phyloP scores from a whole-genome alignment of 1,284 basidiomycete species.

The Xerocomus amazonicus region DNA sequence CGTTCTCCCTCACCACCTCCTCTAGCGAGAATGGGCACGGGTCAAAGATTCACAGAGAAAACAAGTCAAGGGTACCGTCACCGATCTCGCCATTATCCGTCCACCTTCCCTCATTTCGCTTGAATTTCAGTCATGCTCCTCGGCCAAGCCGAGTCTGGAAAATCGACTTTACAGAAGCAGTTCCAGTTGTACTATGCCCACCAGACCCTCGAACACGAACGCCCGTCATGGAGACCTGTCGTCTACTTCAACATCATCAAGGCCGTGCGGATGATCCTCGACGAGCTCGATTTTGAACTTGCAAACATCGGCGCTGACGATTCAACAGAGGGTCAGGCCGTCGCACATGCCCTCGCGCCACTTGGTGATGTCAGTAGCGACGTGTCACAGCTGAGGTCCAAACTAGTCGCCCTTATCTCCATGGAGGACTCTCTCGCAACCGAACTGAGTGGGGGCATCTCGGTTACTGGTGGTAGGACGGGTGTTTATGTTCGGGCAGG shows the following conservation, averaged over 20 bases:
- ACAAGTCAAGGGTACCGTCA: conserved; percentile 63
- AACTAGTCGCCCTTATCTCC: conserved; percentile 60
- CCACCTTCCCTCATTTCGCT: conserved; percentile 8
- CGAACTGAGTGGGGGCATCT: conserved; percentile 62
- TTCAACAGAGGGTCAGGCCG: conserved; percentile 30
- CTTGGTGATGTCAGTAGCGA: conserved; percentile 40
- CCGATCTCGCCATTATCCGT: background rate
- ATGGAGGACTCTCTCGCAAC: conserved; percentile 65
- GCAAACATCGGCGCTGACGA: conserved; percentile 28
- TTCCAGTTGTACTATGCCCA: conserved; percentile 78
- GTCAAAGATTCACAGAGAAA: conserved; percentile 46
- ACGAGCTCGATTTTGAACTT: conserved; percentile 66
- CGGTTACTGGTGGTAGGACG: conserved; percentile 52
- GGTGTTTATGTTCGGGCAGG: conserved; percentile 65
- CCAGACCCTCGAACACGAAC: conserved; percentile 61
- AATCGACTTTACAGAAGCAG: conserved; percentile 76
- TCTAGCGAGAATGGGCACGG: conserved; percentile 53
- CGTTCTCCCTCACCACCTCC: background rate
- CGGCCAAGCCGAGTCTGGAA: conserved; percentile 78
- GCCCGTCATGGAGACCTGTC: conserved; percentile 70
- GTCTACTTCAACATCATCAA: conserved; percentile 81
- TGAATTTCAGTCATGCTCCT: conserved; percentile 54
- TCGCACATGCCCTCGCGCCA: conserved; percentile 32
- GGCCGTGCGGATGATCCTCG: conserved; percentile 69
- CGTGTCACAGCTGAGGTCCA: conserved; percentile 49